Percentiles rank a stretch among this genome's conserved stretches.
Conservation (phyloP, 2,329 filamentous ascomycete species). For the Beauveria scarabaeidicola region DNA sequence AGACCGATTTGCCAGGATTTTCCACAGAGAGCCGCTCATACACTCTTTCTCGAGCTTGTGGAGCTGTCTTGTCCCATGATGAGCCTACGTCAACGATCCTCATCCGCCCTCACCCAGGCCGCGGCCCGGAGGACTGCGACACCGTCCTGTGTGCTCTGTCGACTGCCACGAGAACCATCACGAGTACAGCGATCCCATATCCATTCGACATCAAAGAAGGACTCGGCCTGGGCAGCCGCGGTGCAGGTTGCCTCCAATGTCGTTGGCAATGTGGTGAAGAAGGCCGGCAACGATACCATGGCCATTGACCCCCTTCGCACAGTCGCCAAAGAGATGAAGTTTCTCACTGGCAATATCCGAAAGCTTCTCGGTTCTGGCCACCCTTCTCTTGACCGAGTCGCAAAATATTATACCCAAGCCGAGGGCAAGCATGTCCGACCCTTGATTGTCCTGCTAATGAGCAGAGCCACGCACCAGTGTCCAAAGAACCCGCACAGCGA, state of each 20-base stretch:
- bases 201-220: slow-evolving; percentile 36
- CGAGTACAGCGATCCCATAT: slow-evolving; percentile 25
- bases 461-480: slow-evolving; percentile 77
- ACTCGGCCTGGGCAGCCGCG: slow-evolving; percentile 68
- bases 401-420: slow-evolving; percentile 95
- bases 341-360: slow-evolving; percentile 85
- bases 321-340: slow-evolving; percentile 95
- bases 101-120: slow-evolving; percentile 38
- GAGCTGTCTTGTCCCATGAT: slow-evolving; percentile 25
- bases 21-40: background rate
- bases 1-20: background rate
- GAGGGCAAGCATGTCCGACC: slow-evolving; percentile 96
- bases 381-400: slow-evolving; percentile 85
- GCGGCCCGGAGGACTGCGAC: slow-evolving; percentile 20
- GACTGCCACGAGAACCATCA: slow-evolving; percentile 26
- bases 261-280: slow-evolving; percentile 57
- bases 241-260: slow-evolving; percentile 63
- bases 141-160: slow-evolving; percentile 24
- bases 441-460: slow-evolving; percentile 92
- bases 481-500: slow-evolving; percentile 43
- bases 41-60: background rate
- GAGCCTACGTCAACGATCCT: slow-evolving; percentile 47
- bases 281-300: slow-evolving; percentile 56
- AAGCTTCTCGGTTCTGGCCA: slow-evolving; percentile 91
- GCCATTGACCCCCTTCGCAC: slow-evolving; percentile 79